Base-by-base conservation (phyloP, 345 rosid genomes). In the Citrus mangshanensis region DNA sequence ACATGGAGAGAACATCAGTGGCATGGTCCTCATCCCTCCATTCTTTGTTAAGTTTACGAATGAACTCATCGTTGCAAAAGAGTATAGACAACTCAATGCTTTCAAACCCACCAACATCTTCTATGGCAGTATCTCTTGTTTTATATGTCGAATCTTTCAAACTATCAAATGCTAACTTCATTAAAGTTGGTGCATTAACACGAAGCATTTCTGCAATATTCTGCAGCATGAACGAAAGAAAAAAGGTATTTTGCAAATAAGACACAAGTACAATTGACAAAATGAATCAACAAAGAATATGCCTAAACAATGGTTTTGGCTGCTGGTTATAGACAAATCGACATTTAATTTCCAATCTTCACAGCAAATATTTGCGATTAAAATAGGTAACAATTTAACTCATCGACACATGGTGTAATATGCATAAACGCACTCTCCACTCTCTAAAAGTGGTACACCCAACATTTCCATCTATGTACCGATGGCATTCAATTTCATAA, bases 1-100 rank as follows among this genome's bases (percentile, higher is more conserved):
- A 96, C 97, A 94, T 93, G 28, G 98, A 96, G 68, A 96, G 97
- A 79, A 96, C 99, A 89, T 96, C 98, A 1, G 99, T 93, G 30
- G 98, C 89, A 82, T 87, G 94, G 80, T 96, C 97, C 89, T 96
- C 97, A 55, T 84, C 97, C 78, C 98, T 93, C 98, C 98, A 94
- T 81, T 96, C 98, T 80, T 91, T 90, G 63, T 94, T 96, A 24
- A 96, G 97, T 84, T 96, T 87, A 38, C 86, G 82, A 34, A 94
- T 96, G 78, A 96, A 94, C 5, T 91, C 91, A 70, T 96, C 93
- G 61, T 94, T 92, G 75, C 98, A 94, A 70, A 96, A 95, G 62
- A 96, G 89, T 5, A 93, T 88, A 24, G 98, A 93, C 87, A 96
- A 85, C 80, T 94, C 98, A 1, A 93, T 87, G 68, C 86, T 91